Conservation (phyloP, 202 grass and related monocot genomes). For the Cymbopogon flexuosus region DNA sequence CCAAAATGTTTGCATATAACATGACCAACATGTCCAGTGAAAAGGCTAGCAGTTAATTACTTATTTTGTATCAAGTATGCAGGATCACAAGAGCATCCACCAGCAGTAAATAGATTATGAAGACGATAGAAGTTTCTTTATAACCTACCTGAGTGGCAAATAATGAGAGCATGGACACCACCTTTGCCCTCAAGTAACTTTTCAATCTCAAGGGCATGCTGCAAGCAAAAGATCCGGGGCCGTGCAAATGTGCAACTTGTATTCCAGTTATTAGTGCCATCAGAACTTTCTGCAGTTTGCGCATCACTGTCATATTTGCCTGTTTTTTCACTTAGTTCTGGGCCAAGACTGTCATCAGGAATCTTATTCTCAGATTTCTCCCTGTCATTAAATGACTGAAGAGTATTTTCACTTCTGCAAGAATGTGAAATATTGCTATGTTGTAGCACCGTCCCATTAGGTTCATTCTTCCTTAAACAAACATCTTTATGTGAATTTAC, state of each 20-base stretch:
- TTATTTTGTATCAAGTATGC: conserved; percentile 12
- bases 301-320: conserved; percentile 22
- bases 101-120: conserved; percentile 16
- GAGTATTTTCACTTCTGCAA: conserved; percentile 33
- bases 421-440: conserved; percentile 7
- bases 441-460: conserved; percentile 18
- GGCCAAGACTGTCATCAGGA: conserved; percentile 17
- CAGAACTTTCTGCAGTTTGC: conserved; percentile 13
- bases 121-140: not conserved
- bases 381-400: not conserved
- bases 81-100: conserved; percentile 14
- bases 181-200: conserved; percentile 69
- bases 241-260: conserved; percentile 46
- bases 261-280: conserved; percentile 42
- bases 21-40: conserved; percentile 5
- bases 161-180: conserved; percentile 61
- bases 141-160: conserved; percentile 81
- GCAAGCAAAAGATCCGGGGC: conserved; percentile 89
- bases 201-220: conserved; percentile 90
- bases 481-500: conserved; percentile 23
- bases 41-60: not conserved
- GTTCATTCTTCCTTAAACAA: conserved; percentile 25
- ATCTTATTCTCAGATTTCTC: conserved; percentile 31
- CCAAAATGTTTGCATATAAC: not conserved
- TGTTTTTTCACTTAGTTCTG: conserved; percentile 25